Conservation (phyloP, 2,329 filamentous ascomycete genomes). For the Microsporum ferrugineum region DNA sequence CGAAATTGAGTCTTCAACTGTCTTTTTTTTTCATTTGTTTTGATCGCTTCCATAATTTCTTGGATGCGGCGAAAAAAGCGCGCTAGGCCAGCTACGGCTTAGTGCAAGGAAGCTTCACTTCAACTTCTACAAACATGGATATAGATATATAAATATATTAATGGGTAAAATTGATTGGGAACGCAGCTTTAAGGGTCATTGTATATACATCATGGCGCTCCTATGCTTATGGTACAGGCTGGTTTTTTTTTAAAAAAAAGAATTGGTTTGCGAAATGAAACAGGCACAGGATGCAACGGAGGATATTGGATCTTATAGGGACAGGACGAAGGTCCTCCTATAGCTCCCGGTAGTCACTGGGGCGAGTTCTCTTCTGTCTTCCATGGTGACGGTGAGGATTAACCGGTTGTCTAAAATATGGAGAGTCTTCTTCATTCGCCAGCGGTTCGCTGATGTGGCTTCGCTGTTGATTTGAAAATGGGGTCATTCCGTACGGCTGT, state of each 20-base stretch:
- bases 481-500: conserved; percentile 26
- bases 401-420: conserved; percentile 90
- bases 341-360: conserved; percentile 83
- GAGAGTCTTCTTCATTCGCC: conserved; percentile 64
- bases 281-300: not conserved
- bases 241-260: not conserved
- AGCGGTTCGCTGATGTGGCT: conserved; percentile 43
- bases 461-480: conserved; percentile 49
- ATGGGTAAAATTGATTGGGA: not conserved
- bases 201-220: conserved; percentile 1
- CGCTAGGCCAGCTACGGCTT: not conserved
- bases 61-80: not conserved
- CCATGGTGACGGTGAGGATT: conserved; percentile 87
- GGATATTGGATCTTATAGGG: not conserved
- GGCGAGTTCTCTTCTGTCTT: conserved; percentile 64
- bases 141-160: not conserved
- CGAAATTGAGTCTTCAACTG: not conserved
- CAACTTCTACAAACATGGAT: not conserved
- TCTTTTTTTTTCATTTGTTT: not conserved
- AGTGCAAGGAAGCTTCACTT: not conserved
- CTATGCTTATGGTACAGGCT: not conserved
- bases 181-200: not conserved
- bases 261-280: no score
- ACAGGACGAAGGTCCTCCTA: conserved; percentile 29
- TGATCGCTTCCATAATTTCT: not conserved